These are phyloP conservation scores for Salmacisia buchloeana DNA, from an alignment of 1,284 basidiomycete genomes.

Conservation along the genomic window DNA sequence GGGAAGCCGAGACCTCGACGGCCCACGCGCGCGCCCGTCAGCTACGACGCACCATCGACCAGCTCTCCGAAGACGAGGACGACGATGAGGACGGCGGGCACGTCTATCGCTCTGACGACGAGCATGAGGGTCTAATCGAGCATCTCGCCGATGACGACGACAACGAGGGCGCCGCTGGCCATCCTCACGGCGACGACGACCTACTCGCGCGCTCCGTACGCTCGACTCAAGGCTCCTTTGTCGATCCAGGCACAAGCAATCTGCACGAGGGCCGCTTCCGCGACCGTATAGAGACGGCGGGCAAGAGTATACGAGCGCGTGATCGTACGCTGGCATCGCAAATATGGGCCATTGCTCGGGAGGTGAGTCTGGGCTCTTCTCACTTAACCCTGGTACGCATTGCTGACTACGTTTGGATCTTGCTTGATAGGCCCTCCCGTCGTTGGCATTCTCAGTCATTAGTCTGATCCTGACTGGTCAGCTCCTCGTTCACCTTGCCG, in stretches of 20 bases:
- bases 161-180: neutral
- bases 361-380: slow-evolving; percentile 13
- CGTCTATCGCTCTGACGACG: no score
- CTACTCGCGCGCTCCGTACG: neutral
- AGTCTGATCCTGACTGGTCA: slow-evolving; percentile 77
- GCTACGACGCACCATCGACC: slow-evolving; percentile 2
- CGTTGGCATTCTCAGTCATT: slow-evolving; percentile 52
- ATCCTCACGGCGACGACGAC: no score
- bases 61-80: neutral
- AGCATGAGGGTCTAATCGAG: neutral
- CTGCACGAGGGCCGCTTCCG: slow-evolving; percentile 21
- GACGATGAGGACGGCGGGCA: neutral
- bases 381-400: neutral
- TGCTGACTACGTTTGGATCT: neutral
- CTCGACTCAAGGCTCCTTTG: neutral
- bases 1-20: neutral
- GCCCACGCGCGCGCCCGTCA: neutral
- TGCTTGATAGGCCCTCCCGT: slow-evolving; percentile 52
- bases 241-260: neutral
- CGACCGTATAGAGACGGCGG: slow-evolving; percentile 25
- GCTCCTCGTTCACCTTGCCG: slow-evolving; percentile 76
- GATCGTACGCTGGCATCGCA: slow-evolving; percentile 20
- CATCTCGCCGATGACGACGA: neutral
- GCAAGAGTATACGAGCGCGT: slow-evolving; percentile 14
- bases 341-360: slow-evolving; percentile 36